Base-by-base conservation (phyloP, 2,329 filamentous ascomycete genomes). In the Ilyonectria robusta region DNA sequence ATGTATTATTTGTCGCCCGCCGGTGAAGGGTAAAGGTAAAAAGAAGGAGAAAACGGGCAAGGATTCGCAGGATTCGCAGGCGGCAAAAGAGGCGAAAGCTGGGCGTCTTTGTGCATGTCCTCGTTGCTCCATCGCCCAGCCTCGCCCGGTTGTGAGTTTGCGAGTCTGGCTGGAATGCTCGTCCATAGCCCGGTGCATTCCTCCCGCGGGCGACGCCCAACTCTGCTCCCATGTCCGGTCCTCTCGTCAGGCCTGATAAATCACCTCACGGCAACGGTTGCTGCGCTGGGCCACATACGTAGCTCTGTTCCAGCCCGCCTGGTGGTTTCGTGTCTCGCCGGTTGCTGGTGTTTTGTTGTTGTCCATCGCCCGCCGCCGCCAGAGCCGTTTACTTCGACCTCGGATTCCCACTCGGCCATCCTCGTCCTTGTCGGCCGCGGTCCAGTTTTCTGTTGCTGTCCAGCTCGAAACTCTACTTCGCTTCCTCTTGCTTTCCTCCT, bases 161-260 rank as follows among this genome's bases (percentile, higher is more conserved):
- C 21, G 31, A 48, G 29, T 51, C 29, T 63, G 67, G 44, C 71
- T 77, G 75, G 75, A 77, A 77, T 77, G 75, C 74, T 73, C 68
- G 59, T 67, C 70, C 72, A 73, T 72, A 70, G 73, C 66, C 72
- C 68, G 70, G 65, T 68, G 63, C 75, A 77, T 77, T 77, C 75
- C 75, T 74, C 69, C 62, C 72, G 10, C 44, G 56, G 53, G 64
- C 66, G 26, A 19, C 17, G n/a, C 61, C 62, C 68, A 67, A 59
- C 68, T 48, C 69, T 66, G 61, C 71, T 62, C 59, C 59, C 63
- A 63, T 59, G 33, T 31, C 31, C 44, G 9, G 33, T 21, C 40
- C 42, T 33, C 54, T 33, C 26, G 31, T 33, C 50, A 42, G 42
- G 21, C 55, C 5, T 31, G 31, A 26, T 42, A 59, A 33, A 37